Base-by-base conservation (phyloP, 225 moss, liverwort and hornwort species). In the Lunularia cruciata region DNA sequence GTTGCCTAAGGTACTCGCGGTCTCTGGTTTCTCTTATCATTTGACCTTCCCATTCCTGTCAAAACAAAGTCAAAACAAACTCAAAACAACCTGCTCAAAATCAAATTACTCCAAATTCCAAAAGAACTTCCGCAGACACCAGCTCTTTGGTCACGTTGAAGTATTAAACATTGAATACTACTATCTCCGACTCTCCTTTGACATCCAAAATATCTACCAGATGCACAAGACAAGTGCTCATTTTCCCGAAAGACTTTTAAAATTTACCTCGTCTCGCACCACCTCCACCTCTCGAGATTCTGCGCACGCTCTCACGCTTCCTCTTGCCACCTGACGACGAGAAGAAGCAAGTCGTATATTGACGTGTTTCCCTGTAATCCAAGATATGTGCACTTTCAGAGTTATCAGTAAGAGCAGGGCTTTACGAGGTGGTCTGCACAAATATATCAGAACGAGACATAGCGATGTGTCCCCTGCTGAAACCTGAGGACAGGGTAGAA, bases 41-140 rank as follows among this genome's bases (percentile, higher is more conserved):
- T 27, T 75, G 75, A 35, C 65, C 72, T 73, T 98, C 76, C 92
- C 92, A 98, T 72, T 86, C 90, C 96, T 98, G 47, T 11, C n/a
- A 14, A 12, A 6, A 16, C 20, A 22, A 22, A 51, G n/a, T 2
- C 22, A n/a, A n/a, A n/a, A n/a, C n/a, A n/a, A n/a, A n/a, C n/a
- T n/a, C n/a, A n/a, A n/a, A n/a, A n/a, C n/a, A n/a, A n/a, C n/a
- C n/a, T n/a, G n/a, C n/a, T n/a, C n/a, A n/a, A n/a, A n/a, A n/a
- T n/a, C n/a, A n/a, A n/a, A n/a, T n/a, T n/a, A n/a, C n/a, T n/a
- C n/a, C n/a, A n/a, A n/a, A n/a, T n/a, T n/a, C n/a, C n/a, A n/a
- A n/a, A n/a, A n/a, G n/a, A n/a, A n/a, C n/a, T n/a, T n/a, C n/a
- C n/a, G n/a, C n/a, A n/a, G n/a, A n/a, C n/a, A n/a, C n/a, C n/a